Base-by-base conservation (phyloP, 2,329 filamentous ascomycete species). In the Colletotrichum godetiae region DNA sequence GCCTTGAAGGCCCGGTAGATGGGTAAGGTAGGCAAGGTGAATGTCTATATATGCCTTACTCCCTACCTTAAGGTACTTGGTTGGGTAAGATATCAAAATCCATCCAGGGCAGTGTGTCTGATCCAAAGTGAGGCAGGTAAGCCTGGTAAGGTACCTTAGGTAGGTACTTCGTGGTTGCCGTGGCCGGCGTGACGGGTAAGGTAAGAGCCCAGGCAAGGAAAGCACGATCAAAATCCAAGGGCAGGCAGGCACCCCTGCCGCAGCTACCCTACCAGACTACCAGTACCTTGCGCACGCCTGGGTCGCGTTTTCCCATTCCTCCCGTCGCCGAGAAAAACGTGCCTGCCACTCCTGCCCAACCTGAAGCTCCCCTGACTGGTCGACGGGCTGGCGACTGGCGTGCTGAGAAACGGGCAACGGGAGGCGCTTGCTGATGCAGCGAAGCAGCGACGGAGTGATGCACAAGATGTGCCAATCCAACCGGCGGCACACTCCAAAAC, bases 271-370 rank as follows among this genome's bases (percentile, higher is more conserved):
- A 42, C 35, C 37, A 42, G 37, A 3, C 27, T 27, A 29, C 27
- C 37, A 42, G 37, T 42, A 42, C 33, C 53, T 56, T 56, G 31
- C 52, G 42, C 56, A 71, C 56, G 68, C 62, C 62, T n/a, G 55
- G 31, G 56, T 71, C 46, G 57, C 64, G 64, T 49, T 49, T 68
- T 52, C 49, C 59, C 68, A 72, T 72, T 72, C 68, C 64, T 68
- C 68, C 57, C 55, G 60, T 70, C 27, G 67, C 35, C 29, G 60
- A 66, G 42, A 70, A 67, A 65, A 55, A 70, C 42, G 66, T 64
- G 12, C 59, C 65, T 73, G 42, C 67, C 46, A 59, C 58, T 8
- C 59, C 65, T 73, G 42, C 67, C 46, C 55, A 49, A 57, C 60
- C 53, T 37, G 60, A 35, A 33, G 55, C 55, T 59, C 22, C 22